Evolutionary conservation across 2,329 filamentous ascomycete genomes (phyloP), one percentile per base, ranked within the genome.

Genomic region (Ilyonectria mors-panacis): DNA sequence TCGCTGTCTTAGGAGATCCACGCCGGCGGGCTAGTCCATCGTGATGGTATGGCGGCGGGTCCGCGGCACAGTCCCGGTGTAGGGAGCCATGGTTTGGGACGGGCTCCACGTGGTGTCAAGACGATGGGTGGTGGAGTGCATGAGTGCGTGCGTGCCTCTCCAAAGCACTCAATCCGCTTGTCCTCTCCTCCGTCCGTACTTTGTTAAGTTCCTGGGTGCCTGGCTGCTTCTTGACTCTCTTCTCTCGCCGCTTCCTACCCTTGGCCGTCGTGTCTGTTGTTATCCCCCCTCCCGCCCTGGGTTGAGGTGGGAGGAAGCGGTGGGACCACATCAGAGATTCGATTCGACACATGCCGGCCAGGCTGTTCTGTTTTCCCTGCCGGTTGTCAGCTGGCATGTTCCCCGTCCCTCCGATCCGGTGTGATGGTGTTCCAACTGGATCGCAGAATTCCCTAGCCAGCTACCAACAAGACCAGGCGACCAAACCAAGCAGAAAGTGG

Each of bases 91-190:
- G 58, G 59, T 72, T 73, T 75, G 66, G 73, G 71, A 67, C 65
- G 67, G 51, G 67, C 70, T 75, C 74, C 75, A 76, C 74, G 74
- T 76, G 74, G 72, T 73, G 65, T 72, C 68, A 70, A 70, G 71
- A 69, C 60, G 67, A 71, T 65, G 54, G 70, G 62, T 65, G 65
- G 70, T 72, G 70, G 73, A 73, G 72, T 65, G 65, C 65, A 68
- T 69, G 53, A 67, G 51, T 65, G 60, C 54, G 55, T 71, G 63
- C 51, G 66, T 63, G 48, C 56, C 60, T 58, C 59, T 35, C 48
- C 39, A 42, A 65, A 63, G 53, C 53, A 66, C 53, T 63, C 44
- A 63, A 63, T 63, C 19, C 47, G 35, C 19, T n/a, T 39, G n/a
- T 26, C 26, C 15, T 35, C 37, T 35, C 19, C 37, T 48, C 30